Evolutionary conservation across 352 stramenopile species (phyloP).

Genomic region (Pythium vanterpoolii): DNA sequence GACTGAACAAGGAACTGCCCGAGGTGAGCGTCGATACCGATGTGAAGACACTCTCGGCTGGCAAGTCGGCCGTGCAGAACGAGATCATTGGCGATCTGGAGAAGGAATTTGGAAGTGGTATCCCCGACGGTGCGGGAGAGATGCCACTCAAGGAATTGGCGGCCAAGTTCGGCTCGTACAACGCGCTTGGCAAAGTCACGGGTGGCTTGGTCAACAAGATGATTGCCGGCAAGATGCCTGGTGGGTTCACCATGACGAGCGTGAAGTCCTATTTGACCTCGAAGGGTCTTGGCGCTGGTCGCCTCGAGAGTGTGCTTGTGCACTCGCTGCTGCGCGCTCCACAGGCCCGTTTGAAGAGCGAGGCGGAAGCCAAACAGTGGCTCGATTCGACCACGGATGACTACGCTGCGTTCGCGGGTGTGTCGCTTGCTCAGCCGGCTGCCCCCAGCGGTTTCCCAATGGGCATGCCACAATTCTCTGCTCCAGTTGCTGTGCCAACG

Average conservation of each 20-base stretch:
- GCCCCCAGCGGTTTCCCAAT: slow-evolving; percentile 9
- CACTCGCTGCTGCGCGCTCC: slow-evolving; percentile 64
- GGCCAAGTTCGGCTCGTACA: slow-evolving; percentile 68
- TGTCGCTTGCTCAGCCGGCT: slow-evolving; percentile 47
- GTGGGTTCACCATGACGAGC: slow-evolving; percentile 78
- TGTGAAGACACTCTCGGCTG: slow-evolving; percentile 76
- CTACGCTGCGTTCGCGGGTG: slow-evolving; percentile 74
- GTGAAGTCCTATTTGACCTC: slow-evolving; percentile 69
- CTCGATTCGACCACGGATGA: slow-evolving; percentile 62
- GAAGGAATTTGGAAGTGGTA: slow-evolving; percentile 77
- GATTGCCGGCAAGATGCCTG: slow-evolving; percentile 79
- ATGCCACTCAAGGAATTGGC: slow-evolving; percentile 70
- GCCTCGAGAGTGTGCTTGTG: slow-evolving; percentile 73
- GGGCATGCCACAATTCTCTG: slow-evolving; percentile 38
- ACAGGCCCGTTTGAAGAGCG: slow-evolving; percentile 63
- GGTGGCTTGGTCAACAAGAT: slow-evolving; percentile 65
- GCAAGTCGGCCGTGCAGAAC: slow-evolving; percentile 87
- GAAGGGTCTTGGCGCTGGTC: slow-evolving; percentile 62
- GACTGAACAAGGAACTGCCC: slow-evolving; percentile 66
- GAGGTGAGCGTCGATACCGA: slow-evolving; percentile 73
- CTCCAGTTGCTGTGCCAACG: slow-evolving; percentile 45
- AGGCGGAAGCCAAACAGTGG: slow-evolving; percentile 74
- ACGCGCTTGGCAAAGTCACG: slow-evolving; percentile 63
- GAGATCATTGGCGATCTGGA: slow-evolving; percentile 86
- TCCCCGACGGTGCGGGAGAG: slow-evolving; percentile 70